Conservation (phyloP, 441 rosid genomes). For the Gossypium schwendimanii region DNA sequence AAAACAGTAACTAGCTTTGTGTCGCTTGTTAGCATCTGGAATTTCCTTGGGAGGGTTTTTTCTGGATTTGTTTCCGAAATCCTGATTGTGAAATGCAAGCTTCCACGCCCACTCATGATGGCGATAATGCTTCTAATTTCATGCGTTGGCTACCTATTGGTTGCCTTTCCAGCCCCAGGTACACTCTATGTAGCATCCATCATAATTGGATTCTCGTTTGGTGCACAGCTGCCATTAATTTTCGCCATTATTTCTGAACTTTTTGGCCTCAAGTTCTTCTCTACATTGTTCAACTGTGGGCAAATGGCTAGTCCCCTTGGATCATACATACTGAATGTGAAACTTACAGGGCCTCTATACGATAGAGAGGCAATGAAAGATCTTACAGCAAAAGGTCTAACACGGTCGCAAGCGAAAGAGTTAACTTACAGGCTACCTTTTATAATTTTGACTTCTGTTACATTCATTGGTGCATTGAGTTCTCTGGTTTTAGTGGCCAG, state of each 20-base stretch:
- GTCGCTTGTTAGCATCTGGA: conserved; percentile 86
- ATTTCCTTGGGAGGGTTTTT: conserved; percentile 71
- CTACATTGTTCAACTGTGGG: conserved; percentile 43
- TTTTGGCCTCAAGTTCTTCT: conserved; percentile 53
- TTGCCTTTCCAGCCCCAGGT: too few relatives aligned
- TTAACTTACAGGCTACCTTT: too few relatives aligned
- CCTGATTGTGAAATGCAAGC: conserved; percentile 40
- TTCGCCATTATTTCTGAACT: conserved; percentile 77
- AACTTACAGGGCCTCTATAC: conserved; percentile 24
- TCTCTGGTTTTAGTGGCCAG: too few relatives aligned
- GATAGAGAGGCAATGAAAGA: too few relatives aligned
- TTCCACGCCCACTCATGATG: conserved; percentile 76
- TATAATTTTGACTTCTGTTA: too few relatives aligned
- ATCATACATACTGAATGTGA: conserved; percentile 62
- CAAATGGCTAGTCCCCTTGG: conserved; percentile 83
- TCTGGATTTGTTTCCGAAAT: conserved; percentile 72
- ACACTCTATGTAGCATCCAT: too few relatives aligned
- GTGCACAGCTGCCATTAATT: conserved; percentile 40
- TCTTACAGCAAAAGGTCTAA: too few relatives aligned
- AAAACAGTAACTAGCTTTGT: conserved; percentile 53
- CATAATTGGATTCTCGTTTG: too few relatives aligned
- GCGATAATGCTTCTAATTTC: conserved; percentile 29
- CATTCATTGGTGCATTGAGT: too few relatives aligned
- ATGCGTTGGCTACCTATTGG: too few relatives aligned
- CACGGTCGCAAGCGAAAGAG: too few relatives aligned